Base-by-base conservation (phyloP, 202 grass and related monocot species). In the Musa balbisiana region DNA sequence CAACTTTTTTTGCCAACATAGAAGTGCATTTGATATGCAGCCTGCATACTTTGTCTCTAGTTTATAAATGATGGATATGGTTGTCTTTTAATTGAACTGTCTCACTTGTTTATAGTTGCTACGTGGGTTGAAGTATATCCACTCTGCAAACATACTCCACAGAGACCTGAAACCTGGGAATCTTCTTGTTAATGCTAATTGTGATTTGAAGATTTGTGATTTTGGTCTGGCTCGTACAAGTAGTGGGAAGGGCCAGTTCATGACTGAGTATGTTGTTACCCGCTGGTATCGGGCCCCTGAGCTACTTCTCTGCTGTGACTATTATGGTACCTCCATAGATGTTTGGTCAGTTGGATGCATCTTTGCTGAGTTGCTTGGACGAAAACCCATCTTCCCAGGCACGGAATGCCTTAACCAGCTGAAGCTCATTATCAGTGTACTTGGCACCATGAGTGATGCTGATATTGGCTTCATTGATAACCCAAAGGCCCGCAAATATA, bases 301-400 rank as follows among this genome's bases (percentile, higher is more conserved):
- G 80, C 87, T 96, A 21, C 90, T 96, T 8, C 80, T 96, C 2
- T 91, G 90, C 78, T 89, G 93, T 10, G 93, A 92, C 58, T 86
- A 93, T 73, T 97, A 97, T 15, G 90, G 86, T 27, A 91, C 90
- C 3, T 91, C 93, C 21, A 97, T 97, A 55, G 93, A 97, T 78
- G 90, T 97, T 52, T 97, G 93, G 93, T 97, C 93, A 0, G 93
- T 92, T n/a, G 76, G 93, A 22, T 97, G 93, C 80, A 97, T 97
- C 72, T 92, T 92, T 55, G 93, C 93, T 49, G 93, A 97, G 73
- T 79, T 97, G 43, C 93, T 97, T 78, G 93, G 93, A 9, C 90
- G 93, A 33, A 97, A 92, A 59, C 87, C 93, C 29, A 97, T 97
- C 76, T 97, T 97, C 15, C 93, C 93, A 2, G 93, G 93, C 63